Conservation (phyloP, 2,329 filamentous ascomycete species). For the Epicoccum sorghinum region DNA sequence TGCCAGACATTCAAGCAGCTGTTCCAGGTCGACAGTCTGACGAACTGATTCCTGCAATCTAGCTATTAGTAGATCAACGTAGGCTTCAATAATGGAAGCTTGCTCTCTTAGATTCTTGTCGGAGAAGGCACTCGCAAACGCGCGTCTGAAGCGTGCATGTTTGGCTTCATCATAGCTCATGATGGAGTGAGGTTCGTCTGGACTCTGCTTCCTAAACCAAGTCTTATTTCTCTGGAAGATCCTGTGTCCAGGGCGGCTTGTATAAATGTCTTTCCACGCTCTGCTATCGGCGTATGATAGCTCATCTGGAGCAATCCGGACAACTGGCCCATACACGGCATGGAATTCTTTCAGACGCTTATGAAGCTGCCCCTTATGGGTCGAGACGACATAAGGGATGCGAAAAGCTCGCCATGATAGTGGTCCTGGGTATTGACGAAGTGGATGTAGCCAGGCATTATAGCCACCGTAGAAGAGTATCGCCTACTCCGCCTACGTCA, state of each 20-base stretch:
- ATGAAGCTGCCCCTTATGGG: constrained; percentile 35
- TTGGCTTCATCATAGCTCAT: constrained; percentile 30
- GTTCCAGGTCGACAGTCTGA: constrained; percentile 22
- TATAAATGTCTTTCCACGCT: constrained; percentile 42
- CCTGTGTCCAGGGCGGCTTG: constrained; percentile 28
- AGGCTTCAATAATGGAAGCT: constrained; percentile 31
- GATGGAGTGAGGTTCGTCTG: constrained; percentile 35
- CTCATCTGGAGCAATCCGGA: constrained; percentile 39
- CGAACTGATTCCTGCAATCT: constrained; percentile 13
- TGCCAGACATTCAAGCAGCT: constrained; percentile 27
- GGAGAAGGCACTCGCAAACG: constrained; percentile 37
- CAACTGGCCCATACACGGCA: constrained; percentile 34
- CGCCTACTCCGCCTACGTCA: constrained; percentile 1
- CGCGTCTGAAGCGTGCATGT: constrained; percentile 30
- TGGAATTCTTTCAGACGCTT: constrained; percentile 30
- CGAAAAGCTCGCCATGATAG: constrained; percentile 35
- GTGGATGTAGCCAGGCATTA: constrained; percentile 35
- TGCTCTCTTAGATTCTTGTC: constrained; percentile 35
- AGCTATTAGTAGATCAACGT: constrained; percentile 30
- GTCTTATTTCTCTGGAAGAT: constrained; percentile 31
- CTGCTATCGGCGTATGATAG: constrained; percentile 33
- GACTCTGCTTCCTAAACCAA: constrained; percentile 34
- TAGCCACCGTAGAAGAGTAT: constrained; percentile 28
- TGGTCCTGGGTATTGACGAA: constrained; percentile 37
- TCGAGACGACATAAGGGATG: constrained; percentile 35